Conservation (phyloP, 352 stramenopile species). For the Globisporangium cylindrosporum region DNA sequence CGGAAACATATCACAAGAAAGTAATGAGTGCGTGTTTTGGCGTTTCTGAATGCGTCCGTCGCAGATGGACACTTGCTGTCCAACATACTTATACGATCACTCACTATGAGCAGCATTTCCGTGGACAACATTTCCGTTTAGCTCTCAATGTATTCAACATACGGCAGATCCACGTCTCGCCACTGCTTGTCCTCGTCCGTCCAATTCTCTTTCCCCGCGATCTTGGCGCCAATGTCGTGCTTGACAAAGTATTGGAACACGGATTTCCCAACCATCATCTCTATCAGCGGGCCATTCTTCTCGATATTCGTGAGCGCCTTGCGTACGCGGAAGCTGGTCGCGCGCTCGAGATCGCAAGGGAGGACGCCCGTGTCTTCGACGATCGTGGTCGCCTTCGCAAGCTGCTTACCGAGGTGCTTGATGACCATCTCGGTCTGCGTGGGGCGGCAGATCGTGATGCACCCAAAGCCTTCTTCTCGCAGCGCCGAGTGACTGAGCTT, state of each 20-base stretch:
- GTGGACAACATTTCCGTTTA: slow-evolving; percentile 14
- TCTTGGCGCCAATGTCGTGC: slow-evolving; percentile 55
- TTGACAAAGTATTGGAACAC: slow-evolving; percentile 62
- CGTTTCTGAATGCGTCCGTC: not conserved
- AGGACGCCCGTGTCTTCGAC: slow-evolving; percentile 72
- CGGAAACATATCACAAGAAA: not conserved
- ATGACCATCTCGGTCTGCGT: slow-evolving; percentile 67
- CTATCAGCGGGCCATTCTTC: slow-evolving; percentile 33
- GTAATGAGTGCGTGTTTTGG: not conserved
- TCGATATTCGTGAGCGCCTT: slow-evolving; percentile 37
- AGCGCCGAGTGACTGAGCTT: slow-evolving; percentile 74
- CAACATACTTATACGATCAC: not conserved
- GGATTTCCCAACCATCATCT: slow-evolving; percentile 72
- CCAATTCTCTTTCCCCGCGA: slow-evolving; percentile 55
- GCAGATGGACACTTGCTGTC: not conserved
- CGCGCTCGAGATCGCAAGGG: slow-evolving; percentile 59
- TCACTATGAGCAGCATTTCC: not conserved
- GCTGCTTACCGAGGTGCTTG: slow-evolving; percentile 66
- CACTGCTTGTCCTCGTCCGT: slow-evolving; percentile 66
- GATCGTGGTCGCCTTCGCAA: slow-evolving; percentile 58
- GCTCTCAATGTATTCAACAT: slow-evolving; percentile 72
- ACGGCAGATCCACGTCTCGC: slow-evolving; percentile 55
- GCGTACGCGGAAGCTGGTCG: slow-evolving; percentile 62
- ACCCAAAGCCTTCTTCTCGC: slow-evolving; percentile 63
- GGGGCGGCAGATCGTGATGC: slow-evolving; percentile 62